phyloP scores from a whole-genome alignment of 306 rosid species.

The Hylodesmum podocarpum region DNA sequence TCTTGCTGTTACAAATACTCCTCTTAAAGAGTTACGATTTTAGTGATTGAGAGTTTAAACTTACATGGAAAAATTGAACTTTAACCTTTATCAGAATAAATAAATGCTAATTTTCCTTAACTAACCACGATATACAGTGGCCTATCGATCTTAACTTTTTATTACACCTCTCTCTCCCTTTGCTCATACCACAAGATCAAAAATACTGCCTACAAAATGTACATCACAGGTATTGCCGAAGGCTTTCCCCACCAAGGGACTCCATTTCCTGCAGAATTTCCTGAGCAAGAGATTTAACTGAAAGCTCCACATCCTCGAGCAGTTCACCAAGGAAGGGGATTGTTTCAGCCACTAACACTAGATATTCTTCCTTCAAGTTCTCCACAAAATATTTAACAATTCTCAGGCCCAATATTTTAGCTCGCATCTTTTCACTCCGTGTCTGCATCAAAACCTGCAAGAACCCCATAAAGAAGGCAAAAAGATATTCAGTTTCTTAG shows the following conservation, averaged over 20 bases:
- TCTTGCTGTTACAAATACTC: neutral
- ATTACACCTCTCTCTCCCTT: constrained; percentile 14
- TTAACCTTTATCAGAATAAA: neutral
- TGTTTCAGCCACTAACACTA: constrained; percentile 79
- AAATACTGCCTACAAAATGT: neutral
- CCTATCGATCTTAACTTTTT: neutral
- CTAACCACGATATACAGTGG: constrained; percentile 11
- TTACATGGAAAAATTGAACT: neutral
- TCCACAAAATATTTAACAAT: constrained; percentile 68
- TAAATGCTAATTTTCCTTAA: constrained; percentile 9
- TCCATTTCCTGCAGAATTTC: constrained; percentile 82
- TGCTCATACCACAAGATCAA: neutral
- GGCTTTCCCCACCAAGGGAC: constrained; percentile 77
- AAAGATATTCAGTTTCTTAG: neutral
- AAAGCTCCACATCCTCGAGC: constrained; percentile 85
- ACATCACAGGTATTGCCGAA: constrained; percentile 57
- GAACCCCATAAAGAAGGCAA: neutral
- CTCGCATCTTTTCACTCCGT: constrained; percentile 66
- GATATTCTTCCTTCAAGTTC: constrained; percentile 82
- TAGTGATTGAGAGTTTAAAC: neutral
- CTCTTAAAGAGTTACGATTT: neutral
- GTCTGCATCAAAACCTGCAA: constrained; percentile 92
- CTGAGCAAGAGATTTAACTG: constrained; percentile 83
- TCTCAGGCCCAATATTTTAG: constrained; percentile 79
- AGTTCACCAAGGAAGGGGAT: constrained; percentile 91